A percentile compares a stretch with the other conserved stretches of the same genome.
These are phyloP conservation scores for Stenocarpella maydis DNA, from an alignment of 2,329 filamentous ascomycete genomes.

Conservation along the genomic window DNA sequence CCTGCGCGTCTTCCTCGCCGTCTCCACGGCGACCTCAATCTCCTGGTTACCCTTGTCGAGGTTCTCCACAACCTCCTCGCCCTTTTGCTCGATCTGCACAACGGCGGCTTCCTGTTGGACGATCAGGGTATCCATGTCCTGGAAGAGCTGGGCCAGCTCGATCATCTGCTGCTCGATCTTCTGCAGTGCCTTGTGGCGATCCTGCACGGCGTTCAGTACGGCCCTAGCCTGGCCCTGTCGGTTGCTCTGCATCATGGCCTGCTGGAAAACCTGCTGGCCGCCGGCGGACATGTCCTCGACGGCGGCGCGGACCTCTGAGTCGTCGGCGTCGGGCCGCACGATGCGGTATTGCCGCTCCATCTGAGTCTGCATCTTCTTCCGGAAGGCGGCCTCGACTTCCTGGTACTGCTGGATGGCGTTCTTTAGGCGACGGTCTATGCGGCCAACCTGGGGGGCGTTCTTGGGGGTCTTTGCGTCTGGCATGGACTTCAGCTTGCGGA, in stretches of 20 bases:
- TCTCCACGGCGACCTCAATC: constrained; percentile 81
- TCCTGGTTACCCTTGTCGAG: constrained; percentile 86
- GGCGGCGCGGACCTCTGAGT: constrained; percentile 79
- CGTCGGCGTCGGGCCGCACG: constrained; percentile 81
- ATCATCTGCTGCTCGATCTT: constrained; percentile 93
- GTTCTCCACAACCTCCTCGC: constrained; percentile 84
- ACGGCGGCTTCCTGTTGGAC: constrained; percentile 86
- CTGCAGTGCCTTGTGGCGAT: constrained; percentile 85
- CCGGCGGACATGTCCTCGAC: constrained; percentile 75
- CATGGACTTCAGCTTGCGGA: constrained; percentile 84
- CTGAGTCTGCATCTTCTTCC: constrained; percentile 81
- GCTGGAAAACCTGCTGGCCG: constrained; percentile 84
- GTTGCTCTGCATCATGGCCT: constrained; percentile 83
- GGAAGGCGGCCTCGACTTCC: constrained; percentile 79
- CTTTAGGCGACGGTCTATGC: constrained; percentile 82
- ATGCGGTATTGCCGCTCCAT: constrained; percentile 92
- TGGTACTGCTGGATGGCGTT: constrained; percentile 84
- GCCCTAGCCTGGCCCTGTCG: constrained; percentile 82
- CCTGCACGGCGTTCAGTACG: constrained; percentile 80
- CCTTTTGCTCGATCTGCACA: constrained; percentile 83
- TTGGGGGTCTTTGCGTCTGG: constrained; percentile 76
- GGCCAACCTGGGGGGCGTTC: constrained; percentile 82
- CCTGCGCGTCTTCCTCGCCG: constrained; percentile 79
- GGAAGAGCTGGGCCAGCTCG: constrained; percentile 86
- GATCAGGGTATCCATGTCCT: constrained; percentile 86